Base-by-base conservation (phyloP, 2,329 filamentous ascomycete species). In the Coniochaeta sp. region DNA sequence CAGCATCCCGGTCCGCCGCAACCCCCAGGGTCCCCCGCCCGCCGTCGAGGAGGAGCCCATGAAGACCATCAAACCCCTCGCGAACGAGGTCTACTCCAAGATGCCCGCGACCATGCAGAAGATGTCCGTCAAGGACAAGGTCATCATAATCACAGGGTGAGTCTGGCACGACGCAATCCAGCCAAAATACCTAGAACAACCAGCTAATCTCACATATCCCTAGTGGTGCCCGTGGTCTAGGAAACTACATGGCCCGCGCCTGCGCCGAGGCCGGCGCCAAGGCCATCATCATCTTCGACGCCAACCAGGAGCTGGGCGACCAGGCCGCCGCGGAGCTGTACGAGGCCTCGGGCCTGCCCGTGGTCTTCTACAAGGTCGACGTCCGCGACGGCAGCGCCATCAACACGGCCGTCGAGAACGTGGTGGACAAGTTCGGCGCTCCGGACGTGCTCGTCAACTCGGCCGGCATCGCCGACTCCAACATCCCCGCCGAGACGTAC, bases 401-500 rank as follows among this genome's bases (percentile, higher is more conserved):
- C 73, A 83, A 86, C 67, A 83, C 86, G 59, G 87, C 88, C 24
- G 86, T 92, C 58, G 79, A 85, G 64, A 81, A 84, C 61, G 84
- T 90, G 44, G 82, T 85, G 50, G 79, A 85, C 62, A 79, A 86
- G 63, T 89, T 87, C 66, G 89, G 89, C 58, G 78, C 82, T 12
- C 83, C 90, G 14, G 87, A 93, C 68, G 85, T 91, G 34, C 79
- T 93, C n/a, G 82, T 93, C 76, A 91, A 91, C 77, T 87, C 88
- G 56, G 89, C 89, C 54, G 89, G 89, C 71, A 91, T 93, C 64
- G 89, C 89, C 64, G 89, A 92, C 73, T 91, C 89, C 72, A 92
- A 92, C 81, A 89, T 92, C 78, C 89, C 89, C 73, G 89, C 89
- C 57, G 89, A 92, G 80, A 85, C 80, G 22, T 92, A 93, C 76